Base-by-base conservation (phyloP, 345 rosid genomes). In the Erodium maritimum region DNA sequence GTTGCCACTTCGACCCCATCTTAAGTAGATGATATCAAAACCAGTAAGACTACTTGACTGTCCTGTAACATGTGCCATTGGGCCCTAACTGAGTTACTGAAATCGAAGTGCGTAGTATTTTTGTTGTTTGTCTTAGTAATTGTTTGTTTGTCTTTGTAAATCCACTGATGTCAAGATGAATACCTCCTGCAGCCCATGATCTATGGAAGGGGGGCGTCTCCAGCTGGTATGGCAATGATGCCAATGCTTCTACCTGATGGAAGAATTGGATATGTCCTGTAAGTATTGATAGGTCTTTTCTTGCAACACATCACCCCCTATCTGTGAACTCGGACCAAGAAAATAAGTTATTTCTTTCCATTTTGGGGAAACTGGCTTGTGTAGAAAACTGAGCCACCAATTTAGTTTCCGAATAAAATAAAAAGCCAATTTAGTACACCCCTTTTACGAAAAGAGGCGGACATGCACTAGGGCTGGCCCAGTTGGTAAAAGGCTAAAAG, bases 211-310 rank as follows among this genome's bases (percentile, higher is more conserved):
- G 96, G 89, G 62, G 75, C 84, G 12, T 64, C 78, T 60, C 85
- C 89, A 50, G 73, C 88, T 63, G 95, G 94, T 52, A 89, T 93
- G 97, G 79, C 96, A 45, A 93, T 93, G 99, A 74, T 83, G 91
- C 97, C 95, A 23, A 89, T 93, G 85, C 80, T 93, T 80, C 71
- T 93, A 59, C 99, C 96, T 23, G 95, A 93, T 69, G 99, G 97
- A 70, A 81, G 96, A 72, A 78, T 93, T 34, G 99, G 97, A 78
- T 89, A 93, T 51, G 96, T 86, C 67, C 71, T 89, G 99, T 93
- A 67, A 87, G 99, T 69, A 61, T 21, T 19, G 21, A n/a, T 17
- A 19, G 17, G 21, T 51, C 46, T 57, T 29, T 23, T 56, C 7
- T 5, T 42, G 34, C 52, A 17, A 23, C 60, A 23, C 33, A 14